Evolutionary conservation across 1,284 basidiomycete species (phyloP).

Genomic region (Trametes sp.): DNA sequence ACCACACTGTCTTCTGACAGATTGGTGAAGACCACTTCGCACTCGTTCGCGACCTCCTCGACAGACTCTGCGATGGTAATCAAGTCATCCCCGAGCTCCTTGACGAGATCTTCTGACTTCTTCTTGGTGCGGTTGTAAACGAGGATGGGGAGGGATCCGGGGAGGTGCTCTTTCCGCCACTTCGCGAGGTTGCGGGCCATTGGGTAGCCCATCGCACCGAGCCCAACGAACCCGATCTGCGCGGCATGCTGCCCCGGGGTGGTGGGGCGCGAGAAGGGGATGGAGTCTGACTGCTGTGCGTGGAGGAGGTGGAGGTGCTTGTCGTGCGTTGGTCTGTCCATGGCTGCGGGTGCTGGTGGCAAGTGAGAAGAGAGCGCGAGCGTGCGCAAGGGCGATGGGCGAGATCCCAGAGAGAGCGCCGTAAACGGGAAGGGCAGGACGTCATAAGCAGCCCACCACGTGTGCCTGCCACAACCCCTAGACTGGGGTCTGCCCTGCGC

Average conservation of each 20-base stretch:
- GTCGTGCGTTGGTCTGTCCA: conserved; percentile 17
- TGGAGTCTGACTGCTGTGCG: conserved; percentile 25
- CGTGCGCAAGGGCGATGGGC: conserved; percentile 3
- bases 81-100: conserved; percentile 60
- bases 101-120: conserved; percentile 64
- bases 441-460: conserved; percentile 20
- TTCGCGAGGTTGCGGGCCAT: conserved; percentile 83
- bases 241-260: conserved; percentile 51
- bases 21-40: conserved; percentile 85
- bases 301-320: conserved; percentile 27
- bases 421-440: conserved; percentile 14
- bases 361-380: conserved; percentile 5
- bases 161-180: conserved; percentile 48
- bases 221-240: conserved; percentile 68
- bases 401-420: conserved; percentile 14
- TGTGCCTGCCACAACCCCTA: conserved; percentile 13
- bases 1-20: conserved; percentile 81
- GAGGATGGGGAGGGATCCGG: conserved; percentile 53
- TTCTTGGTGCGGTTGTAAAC: conserved; percentile 73
- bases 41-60: conserved; percentile 66
- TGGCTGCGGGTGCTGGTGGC: not conserved
- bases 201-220: conserved; percentile 73
- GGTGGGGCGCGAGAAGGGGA: conserved; percentile 66
- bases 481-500: conserved; percentile 15
- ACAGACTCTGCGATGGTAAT: conserved; percentile 61